These are phyloP conservation scores for Mrakia frigida DNA, from an alignment of 768 basidiomycete species.

Conservation along the genomic window DNA sequence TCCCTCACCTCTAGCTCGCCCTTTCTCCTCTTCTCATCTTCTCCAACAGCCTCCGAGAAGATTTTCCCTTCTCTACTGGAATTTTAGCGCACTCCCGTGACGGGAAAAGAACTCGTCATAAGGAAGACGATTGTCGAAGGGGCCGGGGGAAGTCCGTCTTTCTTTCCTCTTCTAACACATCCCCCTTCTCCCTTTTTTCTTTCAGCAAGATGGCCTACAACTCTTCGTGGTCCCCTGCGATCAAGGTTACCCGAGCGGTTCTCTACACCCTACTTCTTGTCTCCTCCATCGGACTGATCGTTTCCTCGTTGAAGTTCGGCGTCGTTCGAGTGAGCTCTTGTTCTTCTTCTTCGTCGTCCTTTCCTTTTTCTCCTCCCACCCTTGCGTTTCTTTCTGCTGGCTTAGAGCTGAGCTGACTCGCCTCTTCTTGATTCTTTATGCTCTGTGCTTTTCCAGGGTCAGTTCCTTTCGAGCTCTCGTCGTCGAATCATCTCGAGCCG, in stretches of 20 bases:
- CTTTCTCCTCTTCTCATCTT: too few species aligned
- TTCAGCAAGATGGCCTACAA: background rate
- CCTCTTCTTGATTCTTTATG: background rate
- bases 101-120: too few species aligned
- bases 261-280: constrained; percentile 7
- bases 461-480: background rate
- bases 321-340: background rate
- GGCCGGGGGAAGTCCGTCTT: background rate
- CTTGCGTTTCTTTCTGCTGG: background rate
- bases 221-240: background rate
- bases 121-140: too few species aligned
- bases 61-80: too few species aligned
- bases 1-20: too few species aligned
- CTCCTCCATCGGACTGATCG: background rate
- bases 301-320: background rate
- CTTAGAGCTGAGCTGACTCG: background rate
- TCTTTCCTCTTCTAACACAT: background rate
- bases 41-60: too few species aligned
- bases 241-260: background rate
- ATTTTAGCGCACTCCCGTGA: too few species aligned
- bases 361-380: background rate
- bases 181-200: background rate
- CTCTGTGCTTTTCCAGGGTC: background rate
- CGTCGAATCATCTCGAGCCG: too few species aligned
- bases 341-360: background rate